Conservation (phyloP, 2,329 filamentous ascomycete species). For the Xylaria sp. region DNA sequence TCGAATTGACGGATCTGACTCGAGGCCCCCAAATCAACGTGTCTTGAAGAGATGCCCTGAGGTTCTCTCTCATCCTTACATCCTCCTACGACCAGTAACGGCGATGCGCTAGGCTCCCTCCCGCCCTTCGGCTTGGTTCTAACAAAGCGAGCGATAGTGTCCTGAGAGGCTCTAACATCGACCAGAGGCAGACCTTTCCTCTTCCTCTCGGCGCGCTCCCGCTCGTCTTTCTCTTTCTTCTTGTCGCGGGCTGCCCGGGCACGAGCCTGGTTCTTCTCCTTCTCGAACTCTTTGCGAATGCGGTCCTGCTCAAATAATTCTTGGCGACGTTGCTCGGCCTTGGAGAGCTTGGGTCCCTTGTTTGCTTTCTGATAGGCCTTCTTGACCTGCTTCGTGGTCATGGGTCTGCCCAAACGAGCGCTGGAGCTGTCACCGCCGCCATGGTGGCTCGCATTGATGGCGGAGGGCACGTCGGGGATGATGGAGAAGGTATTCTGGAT, state of each 20-base stretch:
- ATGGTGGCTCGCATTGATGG: conserved; percentile 37
- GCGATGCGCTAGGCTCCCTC: conserved; percentile 18
- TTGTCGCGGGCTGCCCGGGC: conserved; percentile 64
- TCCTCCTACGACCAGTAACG: conserved; percentile 13
- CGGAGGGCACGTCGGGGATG: conserved; percentile 51
- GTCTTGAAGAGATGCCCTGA: conserved; percentile 7
- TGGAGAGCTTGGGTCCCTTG: conserved; percentile 55
- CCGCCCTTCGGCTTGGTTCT: conserved; percentile 38
- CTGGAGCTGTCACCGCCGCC: conserved; percentile 23
- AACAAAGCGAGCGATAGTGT: conserved; percentile 66
- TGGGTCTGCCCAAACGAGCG: conserved; percentile 50
- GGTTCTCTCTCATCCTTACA: background rate
- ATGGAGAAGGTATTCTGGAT: conserved; percentile 53
- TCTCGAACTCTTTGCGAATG: conserved; percentile 64
- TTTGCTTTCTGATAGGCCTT: conserved; percentile 59
- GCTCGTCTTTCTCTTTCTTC: conserved; percentile 65
- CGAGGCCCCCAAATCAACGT: background rate
- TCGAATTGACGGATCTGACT: conserved; percentile 3
- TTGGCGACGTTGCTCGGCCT: conserved; percentile 56
- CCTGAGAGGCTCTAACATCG: conserved; percentile 67
- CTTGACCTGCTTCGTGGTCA: conserved; percentile 63
- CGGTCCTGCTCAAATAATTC: conserved; percentile 63
- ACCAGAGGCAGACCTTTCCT: conserved; percentile 65
- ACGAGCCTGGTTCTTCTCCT: conserved; percentile 60
- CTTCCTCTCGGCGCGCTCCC: conserved; percentile 62